Evolutionary conservation across 1,284 basidiomycete species (phyloP), one percentile per base, ranked within the genome.

Genomic region (Cryptococcus amylolentus): DNA sequence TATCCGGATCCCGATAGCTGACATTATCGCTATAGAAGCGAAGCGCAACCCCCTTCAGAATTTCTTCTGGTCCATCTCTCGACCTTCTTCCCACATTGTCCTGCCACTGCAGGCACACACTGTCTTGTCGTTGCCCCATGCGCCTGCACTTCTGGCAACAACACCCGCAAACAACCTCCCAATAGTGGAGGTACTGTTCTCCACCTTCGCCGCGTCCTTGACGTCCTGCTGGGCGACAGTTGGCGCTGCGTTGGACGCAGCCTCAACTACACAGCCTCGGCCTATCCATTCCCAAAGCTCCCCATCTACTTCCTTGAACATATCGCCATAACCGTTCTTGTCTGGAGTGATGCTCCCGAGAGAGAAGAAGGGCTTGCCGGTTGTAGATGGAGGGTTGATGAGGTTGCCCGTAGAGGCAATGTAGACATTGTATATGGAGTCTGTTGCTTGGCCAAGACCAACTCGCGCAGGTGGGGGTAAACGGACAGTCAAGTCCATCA

Each of bases 61-160:
- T 51, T 64, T 64, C 62, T 65, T 71, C 54, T 63, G 67, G 54
- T 77, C 74, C 73, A 76, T 76, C 45, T 74, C 74, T 42, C 77
- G 63, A 16, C 74, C 76, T 61, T 78, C 77, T 63, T 79, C 76
- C 77, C 77, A 79, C 72, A 77, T 75, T 1, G 75, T 79, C 64
- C 72, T 62, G 0, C 77, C 77, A 41, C 69, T 72, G 64, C 77
- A 78, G 0, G 77, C 76, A 54, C 78, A 78, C 27, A 79, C 76
- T 14, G 73, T 78, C 71, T 79, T 78, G 38, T 78, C 77, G 60
- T 78, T 78, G 3, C 77, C 75, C 77, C 77, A 79, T 5, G 72
- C 71, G 3, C 78, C 78, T 2, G 75, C 67, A 51, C 68, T 72
- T 18, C 78, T 64, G 9, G 78, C 78, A 7, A 79, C 74, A 1